Evolutionary conservation across 108 stramenopile genomes (phyloP).

Genomic region (Mediolabrus comicus): DNA sequence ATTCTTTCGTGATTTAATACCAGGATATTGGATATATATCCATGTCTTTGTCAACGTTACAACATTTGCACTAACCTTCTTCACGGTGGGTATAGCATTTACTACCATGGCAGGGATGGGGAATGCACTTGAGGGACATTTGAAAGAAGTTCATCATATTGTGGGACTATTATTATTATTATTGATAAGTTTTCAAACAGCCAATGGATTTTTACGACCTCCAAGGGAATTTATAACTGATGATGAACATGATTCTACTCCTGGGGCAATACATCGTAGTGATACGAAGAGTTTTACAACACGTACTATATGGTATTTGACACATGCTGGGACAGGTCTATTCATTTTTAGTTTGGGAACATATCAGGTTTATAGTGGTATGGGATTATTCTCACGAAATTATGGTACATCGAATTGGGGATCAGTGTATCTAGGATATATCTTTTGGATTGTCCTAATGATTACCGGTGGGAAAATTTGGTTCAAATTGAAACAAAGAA

Average conservation of each 20-base stretch:
- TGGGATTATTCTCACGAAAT: slow-evolving; percentile 36
- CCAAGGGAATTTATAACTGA: slow-evolving; percentile 33
- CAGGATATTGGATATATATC: slow-evolving; percentile 59
- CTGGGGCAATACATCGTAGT: slow-evolving; percentile 2
- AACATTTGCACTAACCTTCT: slow-evolving; percentile 29
- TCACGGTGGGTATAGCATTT: slow-evolving; percentile 34
- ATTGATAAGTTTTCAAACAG: slow-evolving; percentile 43
- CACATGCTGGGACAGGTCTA: slow-evolving; percentile 42
- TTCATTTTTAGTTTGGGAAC: slow-evolving; percentile 32
- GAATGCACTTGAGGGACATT: slow-evolving; percentile 41
- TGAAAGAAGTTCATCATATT: slow-evolving; percentile 53
- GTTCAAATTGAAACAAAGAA: slow-evolving; percentile 9
- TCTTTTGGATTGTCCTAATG: slow-evolving; percentile 15
- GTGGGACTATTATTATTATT: slow-evolving; percentile 44
- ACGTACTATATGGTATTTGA: slow-evolving; percentile 43
- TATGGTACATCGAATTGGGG: slow-evolving; percentile 19
- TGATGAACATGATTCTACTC: slow-evolving; percentile 1
- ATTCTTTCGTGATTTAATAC: slow-evolving; percentile 52
- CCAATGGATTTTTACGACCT: slow-evolving; percentile 55
- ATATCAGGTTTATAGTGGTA: slow-evolving; percentile 50
- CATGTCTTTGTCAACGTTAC: slow-evolving; percentile 60
- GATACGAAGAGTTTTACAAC: slow-evolving; percentile 15
- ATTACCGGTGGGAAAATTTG: slow-evolving; percentile 19
- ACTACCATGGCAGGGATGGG: slow-evolving; percentile 19
- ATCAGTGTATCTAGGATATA: slow-evolving; percentile 21